A percentile compares a stretch with the other conserved stretches of the same genome.
phyloP scores from a whole-genome alignment of 1,139 yeast species.

The Pichia sp. region DNA sequence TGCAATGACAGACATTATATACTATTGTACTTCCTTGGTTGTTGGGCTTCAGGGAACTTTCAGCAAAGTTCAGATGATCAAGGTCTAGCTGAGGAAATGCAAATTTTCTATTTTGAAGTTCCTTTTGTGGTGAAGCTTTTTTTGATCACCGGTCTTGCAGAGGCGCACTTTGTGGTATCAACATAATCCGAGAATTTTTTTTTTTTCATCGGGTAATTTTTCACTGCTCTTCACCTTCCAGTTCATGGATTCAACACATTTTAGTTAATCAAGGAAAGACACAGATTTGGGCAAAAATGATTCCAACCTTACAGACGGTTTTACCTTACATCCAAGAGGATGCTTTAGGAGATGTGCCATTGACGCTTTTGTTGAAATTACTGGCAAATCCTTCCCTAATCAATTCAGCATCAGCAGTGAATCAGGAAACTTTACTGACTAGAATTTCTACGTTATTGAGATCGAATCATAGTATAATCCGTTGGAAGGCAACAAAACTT shows the following conservation, averaged over 20 bases:
- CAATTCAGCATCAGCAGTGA: slow-evolving; percentile 38
- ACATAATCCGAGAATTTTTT: no score
- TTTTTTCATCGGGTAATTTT: no score
- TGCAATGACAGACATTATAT: slow-evolving; percentile 12
- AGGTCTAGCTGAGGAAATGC: not conserved
- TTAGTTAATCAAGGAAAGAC: not conserved
- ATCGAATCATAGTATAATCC: slow-evolving; percentile 44
- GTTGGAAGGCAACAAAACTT: slow-evolving; percentile 64
- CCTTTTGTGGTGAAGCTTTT: not conserved
- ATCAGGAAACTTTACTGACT: slow-evolving; percentile 52
- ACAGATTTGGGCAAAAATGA: slow-evolving; percentile 1
- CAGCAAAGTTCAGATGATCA: not conserved
- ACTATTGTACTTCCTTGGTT: not conserved
- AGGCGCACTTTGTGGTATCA: not conserved
- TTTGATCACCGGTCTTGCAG: not conserved
- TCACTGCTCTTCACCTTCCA: no score
- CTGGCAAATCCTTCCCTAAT: slow-evolving; percentile 25
- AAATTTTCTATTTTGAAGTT: slow-evolving; percentile 2
- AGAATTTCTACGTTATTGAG: slow-evolving; percentile 51
- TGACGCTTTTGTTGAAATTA: slow-evolving; percentile 16
- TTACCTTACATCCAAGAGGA: slow-evolving; percentile 24
- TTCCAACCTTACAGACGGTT: slow-evolving; percentile 13
- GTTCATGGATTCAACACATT: no score
- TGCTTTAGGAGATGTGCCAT: slow-evolving; percentile 17
- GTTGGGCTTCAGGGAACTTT: not conserved